Base-by-base conservation (phyloP, 2,329 filamentous ascomycete genomes). In the Xylariaceae sp. region DNA sequence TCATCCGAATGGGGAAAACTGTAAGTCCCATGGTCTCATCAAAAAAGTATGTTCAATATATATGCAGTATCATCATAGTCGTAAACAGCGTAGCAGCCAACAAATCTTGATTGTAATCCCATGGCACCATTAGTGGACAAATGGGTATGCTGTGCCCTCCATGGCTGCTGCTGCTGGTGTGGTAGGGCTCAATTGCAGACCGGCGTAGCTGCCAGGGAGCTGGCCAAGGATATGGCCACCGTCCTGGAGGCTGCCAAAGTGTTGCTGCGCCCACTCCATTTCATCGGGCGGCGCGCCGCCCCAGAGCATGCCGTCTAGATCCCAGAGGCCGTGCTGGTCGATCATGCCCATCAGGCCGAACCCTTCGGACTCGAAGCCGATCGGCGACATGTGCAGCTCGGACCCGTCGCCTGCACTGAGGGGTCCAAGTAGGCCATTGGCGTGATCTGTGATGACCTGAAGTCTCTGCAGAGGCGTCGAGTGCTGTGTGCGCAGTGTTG, bases 251-350 rank as follows among this genome's bases (percentile, higher is more conserved):
- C 43, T 50, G 45, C 54, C 53, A 45, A 60, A 57, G 34, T 60
- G 56, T 28, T 59, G 55, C 43, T 59, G 59, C 29, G 54, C 49
- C 55, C 57, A 62, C 17, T 62, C 59, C 52, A 62, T 55, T 46
- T 71, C 69, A 8, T 66, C 61, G 22, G 67, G 54, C n/a, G n/a
- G n/a, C n/a, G n/a, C n/a, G 38, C 63, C 63, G 30, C 66, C 64
- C 75, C 74, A 79, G 52, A 69, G 66, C 72, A 77, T 76, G 44
- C 72, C 74, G 50, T 78, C 74, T 8, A 78, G 59, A 54, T 78
- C 74, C 73, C 74, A 78, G 9, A 78, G 62, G 8, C 71, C 71
- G 33, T 74, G 69, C 53, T 77, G 71, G 52, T 77, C 73, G 19
- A 78, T 61, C 56, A 77, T 65, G 47, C 67, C 64, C 67, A 77